phyloP scores from a whole-genome alignment of 2,329 filamentous ascomycete species.

The Boeremia lycopersici region DNA sequence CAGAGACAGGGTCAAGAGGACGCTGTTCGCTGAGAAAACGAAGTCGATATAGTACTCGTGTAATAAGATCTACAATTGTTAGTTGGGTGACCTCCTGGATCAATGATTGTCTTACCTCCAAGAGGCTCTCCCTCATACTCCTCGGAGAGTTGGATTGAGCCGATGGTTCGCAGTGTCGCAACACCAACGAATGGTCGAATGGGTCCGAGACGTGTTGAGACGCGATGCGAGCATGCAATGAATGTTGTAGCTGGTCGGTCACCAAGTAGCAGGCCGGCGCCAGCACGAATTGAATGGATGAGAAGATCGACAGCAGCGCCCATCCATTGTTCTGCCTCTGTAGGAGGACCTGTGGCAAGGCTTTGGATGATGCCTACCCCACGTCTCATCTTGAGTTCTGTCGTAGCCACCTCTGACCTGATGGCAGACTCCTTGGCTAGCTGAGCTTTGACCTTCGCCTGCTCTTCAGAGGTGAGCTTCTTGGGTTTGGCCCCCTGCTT shows the following conservation, averaged over 20 bases:
- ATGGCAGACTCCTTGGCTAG: constrained; percentile 85
- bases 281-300: constrained; percentile 75
- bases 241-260: constrained; percentile 79
- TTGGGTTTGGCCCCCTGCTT: constrained; percentile 85
- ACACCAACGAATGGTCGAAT: constrained; percentile 84
- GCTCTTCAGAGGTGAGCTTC: constrained; percentile 89
- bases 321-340: constrained; percentile 87
- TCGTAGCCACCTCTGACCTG: constrained; percentile 70
- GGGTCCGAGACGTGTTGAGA: constrained; percentile 74
- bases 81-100: constrained; percentile 6
- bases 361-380: constrained; percentile 85
- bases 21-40: constrained; percentile 90
- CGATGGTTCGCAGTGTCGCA: constrained; percentile 80
- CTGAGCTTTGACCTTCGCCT: constrained; percentile 87
- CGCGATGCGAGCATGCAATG: constrained; percentile 76
- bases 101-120: constrained; percentile 53
- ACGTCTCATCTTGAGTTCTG: constrained; percentile 75
- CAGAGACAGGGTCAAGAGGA: constrained; percentile 86
- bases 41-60: constrained; percentile 86
- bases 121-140: constrained; percentile 80
- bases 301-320: constrained; percentile 77
- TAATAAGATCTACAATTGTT: constrained; percentile 62
- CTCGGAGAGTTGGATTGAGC: constrained; percentile 72
- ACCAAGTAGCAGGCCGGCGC: constrained; percentile 80
- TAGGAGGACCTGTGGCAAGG: constrained; percentile 85